Percentiles rank a stretch among this genome's conserved stretches.
These are phyloP conservation scores for Xylaria hypoxylon DNA, from an alignment of 2,329 filamentous ascomycete species.

Conservation along the genomic window DNA sequence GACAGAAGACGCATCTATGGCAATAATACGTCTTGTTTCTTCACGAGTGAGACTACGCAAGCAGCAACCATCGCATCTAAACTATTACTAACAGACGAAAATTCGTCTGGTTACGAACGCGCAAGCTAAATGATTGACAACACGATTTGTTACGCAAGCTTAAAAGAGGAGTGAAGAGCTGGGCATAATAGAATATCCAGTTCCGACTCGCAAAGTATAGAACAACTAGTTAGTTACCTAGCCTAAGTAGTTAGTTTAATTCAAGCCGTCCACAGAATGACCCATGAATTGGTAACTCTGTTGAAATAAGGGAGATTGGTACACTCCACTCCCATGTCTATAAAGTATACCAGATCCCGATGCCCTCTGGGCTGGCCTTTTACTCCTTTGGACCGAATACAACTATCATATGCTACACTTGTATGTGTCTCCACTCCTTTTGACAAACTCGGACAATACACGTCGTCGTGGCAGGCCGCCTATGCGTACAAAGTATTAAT, in stretches of 20 bases:
- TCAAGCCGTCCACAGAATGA: not conserved
- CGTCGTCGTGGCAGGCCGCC: not conserved
- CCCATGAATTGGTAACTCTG: slow-evolving; percentile 4
- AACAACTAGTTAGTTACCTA: not conserved
- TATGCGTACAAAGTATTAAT: not conserved
- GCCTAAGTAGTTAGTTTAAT: not conserved
- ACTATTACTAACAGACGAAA: not conserved
- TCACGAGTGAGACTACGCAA: not conserved
- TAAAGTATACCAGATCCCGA: too few species aligned
- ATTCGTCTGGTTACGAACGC: not conserved
- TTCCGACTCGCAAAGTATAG: slow-evolving; percentile 4
- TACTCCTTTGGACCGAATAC: too few species aligned
- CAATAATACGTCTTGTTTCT: too few species aligned
- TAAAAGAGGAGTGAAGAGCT: not conserved
- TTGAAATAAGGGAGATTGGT: too few species aligned
- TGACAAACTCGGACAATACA: slow-evolving; percentile 7
- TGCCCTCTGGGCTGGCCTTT: too few species aligned
- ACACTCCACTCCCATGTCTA: too few species aligned
- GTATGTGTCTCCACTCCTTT: too few species aligned
- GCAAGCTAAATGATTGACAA: not conserved
- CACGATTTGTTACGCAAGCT: not conserved
- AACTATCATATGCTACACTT: too few species aligned
- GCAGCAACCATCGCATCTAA: too few species aligned
- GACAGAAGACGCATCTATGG: too few species aligned
- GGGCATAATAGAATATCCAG: not conserved